Evolutionary conservation across 2,329 filamentous ascomycete species (phyloP).

Genomic region (Falciphora oryzae): DNA sequence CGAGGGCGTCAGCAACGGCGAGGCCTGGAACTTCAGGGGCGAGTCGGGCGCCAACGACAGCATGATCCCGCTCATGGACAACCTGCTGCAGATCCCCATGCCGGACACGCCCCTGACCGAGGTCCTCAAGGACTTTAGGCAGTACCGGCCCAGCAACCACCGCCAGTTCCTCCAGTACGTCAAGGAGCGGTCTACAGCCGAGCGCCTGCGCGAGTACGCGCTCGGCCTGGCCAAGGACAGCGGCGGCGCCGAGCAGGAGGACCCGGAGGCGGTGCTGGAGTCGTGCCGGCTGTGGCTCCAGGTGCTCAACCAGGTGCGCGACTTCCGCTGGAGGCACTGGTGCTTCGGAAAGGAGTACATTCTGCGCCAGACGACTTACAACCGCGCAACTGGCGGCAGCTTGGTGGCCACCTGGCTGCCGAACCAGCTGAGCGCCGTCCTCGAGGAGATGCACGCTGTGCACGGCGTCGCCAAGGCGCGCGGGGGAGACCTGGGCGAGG

Average conservation of each 20-base stretch:
- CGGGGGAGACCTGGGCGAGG: conserved; percentile 37
- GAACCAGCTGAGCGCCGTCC: conserved; percentile 71
- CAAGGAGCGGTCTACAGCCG: conserved; percentile 37
- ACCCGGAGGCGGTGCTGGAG: conserved; percentile 39
- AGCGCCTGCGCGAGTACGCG: conserved; percentile 55
- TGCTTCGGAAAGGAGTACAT: conserved; percentile 83
- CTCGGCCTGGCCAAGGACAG: conserved; percentile 27
- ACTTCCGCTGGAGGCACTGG: conserved; percentile 82
- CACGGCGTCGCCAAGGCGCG: conserved; percentile 40
- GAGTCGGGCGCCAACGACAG: conserved; percentile 92
- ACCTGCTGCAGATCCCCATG: conserved; percentile 79
- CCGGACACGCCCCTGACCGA: conserved; percentile 82
- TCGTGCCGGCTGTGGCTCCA: conserved; percentile 57
- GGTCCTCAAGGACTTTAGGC: conserved; percentile 82
- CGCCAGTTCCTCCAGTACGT: conserved; percentile 77
- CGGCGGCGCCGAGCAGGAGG: conserved; percentile 19
- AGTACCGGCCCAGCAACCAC: conserved; percentile 85
- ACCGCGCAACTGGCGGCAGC: conserved; percentile 73
- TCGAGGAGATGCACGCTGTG: conserved; percentile 62
- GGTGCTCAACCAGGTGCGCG: conserved; percentile 67
- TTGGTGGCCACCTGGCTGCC: conserved; percentile 82
- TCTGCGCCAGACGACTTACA: conserved; percentile 68
- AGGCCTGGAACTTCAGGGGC: conserved; percentile 78
- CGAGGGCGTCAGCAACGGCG: conserved; percentile 66
- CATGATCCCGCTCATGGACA: conserved; percentile 88